Percentiles rank a stretch among this genome's conserved stretches.
Conservation (phyloP, 2,329 filamentous ascomycete genomes). For the Bretziella fagacearum region DNA sequence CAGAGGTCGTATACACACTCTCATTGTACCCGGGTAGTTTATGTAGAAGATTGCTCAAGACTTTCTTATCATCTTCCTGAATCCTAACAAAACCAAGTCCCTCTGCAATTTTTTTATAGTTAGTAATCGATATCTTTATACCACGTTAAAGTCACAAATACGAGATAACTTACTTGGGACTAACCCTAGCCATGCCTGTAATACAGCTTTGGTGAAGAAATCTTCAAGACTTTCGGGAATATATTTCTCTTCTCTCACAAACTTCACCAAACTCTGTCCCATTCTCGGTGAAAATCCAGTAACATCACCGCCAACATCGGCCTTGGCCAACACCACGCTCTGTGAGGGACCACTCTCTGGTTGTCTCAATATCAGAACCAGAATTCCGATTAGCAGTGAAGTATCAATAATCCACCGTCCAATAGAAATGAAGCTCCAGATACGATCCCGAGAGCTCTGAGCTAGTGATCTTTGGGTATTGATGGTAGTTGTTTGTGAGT, state of each 20-base stretch:
- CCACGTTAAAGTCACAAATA: neutral
- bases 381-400: slow-evolving; percentile 2
- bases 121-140: neutral
- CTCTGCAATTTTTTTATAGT: slow-evolving; percentile 11
- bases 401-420: slow-evolving; percentile 4
- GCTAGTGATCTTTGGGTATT: neutral
- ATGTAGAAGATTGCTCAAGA: slow-evolving; percentile 24
- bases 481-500: neutral
- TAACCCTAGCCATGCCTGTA: slow-evolving; percentile 24
- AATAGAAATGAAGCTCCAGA: neutral
- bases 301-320: slow-evolving; percentile 21
- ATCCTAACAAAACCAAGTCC: slow-evolving; percentile 27
- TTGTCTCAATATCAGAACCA: neutral
- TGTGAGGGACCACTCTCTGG: neutral
- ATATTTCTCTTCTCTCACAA: slow-evolving; percentile 23
- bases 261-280: slow-evolving; percentile 24
- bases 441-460: neutral
- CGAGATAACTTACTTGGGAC: slow-evolving; percentile 21
- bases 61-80: slow-evolving; percentile 19
- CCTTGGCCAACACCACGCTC: neutral
- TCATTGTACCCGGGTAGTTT: slow-evolving; percentile 21
- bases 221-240: slow-evolving; percentile 25
- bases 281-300: slow-evolving; percentile 26
- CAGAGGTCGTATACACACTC: slow-evolving; percentile 26
- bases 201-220: slow-evolving; percentile 23